phyloP scores from a whole-genome alignment of 495 filamentous ascomycete genomes.

The Neurospora sp. region DNA sequence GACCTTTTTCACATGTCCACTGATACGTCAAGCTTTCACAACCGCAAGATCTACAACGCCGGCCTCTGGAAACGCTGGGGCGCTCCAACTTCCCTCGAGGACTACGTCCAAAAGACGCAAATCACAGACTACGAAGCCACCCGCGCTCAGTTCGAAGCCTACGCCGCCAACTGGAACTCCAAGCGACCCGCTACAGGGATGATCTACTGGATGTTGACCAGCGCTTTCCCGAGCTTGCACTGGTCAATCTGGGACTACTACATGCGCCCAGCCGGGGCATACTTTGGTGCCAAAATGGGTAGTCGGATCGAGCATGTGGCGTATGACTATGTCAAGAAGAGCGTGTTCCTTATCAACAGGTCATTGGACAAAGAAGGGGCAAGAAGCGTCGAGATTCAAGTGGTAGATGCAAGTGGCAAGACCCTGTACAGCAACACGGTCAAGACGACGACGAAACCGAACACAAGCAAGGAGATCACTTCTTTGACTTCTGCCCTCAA shows the following conservation, averaged over 20 bases:
- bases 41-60: conserved; percentile 47
- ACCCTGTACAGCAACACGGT: conserved; percentile 21
- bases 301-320: conserved; percentile 45
- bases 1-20: conserved; percentile 51
- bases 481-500: conserved; percentile 24
- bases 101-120: conserved; percentile 40
- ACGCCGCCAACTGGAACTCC: conserved; percentile 39
- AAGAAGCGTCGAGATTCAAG: conserved; percentile 36
- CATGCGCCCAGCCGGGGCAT: conserved; percentile 45
- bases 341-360: conserved; percentile 48
- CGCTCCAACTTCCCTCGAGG: conserved; percentile 37
- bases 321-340: conserved; percentile 39
- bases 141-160: conserved; percentile 50
- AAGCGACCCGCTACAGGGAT: conserved; percentile 46
- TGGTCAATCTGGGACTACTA: conserved; percentile 63
- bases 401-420: conserved; percentile 39
- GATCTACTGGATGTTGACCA: conserved; percentile 63
- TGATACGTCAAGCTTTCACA: conserved; percentile 41
- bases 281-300: conserved; percentile 50
- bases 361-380: conserved; percentile 31
- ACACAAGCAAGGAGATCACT: conserved; percentile 24
- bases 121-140: conserved; percentile 57
- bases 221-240: conserved; percentile 55
- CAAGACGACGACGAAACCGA: conserved; percentile 22
- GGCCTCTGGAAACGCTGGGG: conserved; percentile 47